Base-by-base conservation (phyloP, 2,329 filamentous ascomycete species). In the Aureobasidium sp. region DNA sequence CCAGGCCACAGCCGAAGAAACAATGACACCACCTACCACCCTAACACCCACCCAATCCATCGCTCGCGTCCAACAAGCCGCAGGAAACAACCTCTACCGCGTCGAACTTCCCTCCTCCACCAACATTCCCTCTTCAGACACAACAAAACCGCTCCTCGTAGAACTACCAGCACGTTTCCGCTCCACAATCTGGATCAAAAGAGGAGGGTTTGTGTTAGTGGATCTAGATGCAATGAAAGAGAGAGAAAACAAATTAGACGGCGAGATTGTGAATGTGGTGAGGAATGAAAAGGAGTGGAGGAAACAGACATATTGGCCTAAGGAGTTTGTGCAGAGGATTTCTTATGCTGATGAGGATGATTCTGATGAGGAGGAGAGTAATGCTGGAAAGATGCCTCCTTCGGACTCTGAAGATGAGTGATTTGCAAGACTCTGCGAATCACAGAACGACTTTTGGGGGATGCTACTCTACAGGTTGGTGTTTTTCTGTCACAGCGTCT, bases 221-320 rank as follows among this genome's bases (percentile, higher is more conserved):
- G 93, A 98, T 70, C 91, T 88, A 29, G 84, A 85, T 36, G 84
- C 87, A 2, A 83, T 90, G 43, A 88, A 90, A 33, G 88, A 87
- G 29, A 82, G 90, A 60, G 90, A 91, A 51, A 94, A 94, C 73
- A 94, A 94, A 77, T 87, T 97, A 16, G 86, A 88, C 61, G 96
- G 95, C 18, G 93, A 97, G 78, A 98, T 99, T 73, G 86, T 97
- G 71, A 98, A 98, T 75, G 89, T 98, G 42, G 94, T 98, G 43
- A 86, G 93, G 43, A 94, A 98, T 74, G 95, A 98, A 82, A 97
- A 93, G 80, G 85, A 86, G 50, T 99, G 96, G 96, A 89, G 94
- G 74, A 97, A 97, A 81, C 90, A 92, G 82, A 74, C 84, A 13
- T 99, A 95, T 77, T 98, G 96, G 62, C 77, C 77, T 0, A 66